phyloP scores from a whole-genome alignment of 257 asterid genomes.

The Scutellaria galericulata region DNA sequence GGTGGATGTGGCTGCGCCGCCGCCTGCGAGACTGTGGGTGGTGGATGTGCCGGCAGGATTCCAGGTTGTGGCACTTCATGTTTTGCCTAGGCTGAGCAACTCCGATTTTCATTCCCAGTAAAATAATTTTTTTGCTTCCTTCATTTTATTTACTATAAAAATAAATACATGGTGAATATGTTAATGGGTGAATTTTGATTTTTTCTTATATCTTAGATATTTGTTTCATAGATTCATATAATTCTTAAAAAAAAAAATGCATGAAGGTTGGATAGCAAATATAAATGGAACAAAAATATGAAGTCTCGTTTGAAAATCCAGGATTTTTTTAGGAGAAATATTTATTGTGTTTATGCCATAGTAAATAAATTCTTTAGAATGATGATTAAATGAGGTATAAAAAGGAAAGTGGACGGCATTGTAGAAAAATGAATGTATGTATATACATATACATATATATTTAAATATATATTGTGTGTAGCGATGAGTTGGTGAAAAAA shows the following conservation, averaged over 20 bases:
- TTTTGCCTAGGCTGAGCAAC: conserved; percentile 63
- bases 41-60: conserved; percentile 63
- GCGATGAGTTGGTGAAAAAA: no score
- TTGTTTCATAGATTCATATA: no score
- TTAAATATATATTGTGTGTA: no score
- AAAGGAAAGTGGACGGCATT: no score
- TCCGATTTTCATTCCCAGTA: conserved; percentile 8
- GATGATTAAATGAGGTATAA: no score
- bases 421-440: no score
- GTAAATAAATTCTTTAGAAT: no score
- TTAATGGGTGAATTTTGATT: background rate
- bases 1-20: conserved; percentile 65
- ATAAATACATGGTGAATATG: background rate
- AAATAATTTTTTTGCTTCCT: background rate
- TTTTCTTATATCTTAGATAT: background rate
- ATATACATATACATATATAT: no score
- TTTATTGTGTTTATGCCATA: background rate
- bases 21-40: conserved; percentile 50
- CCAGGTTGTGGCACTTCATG: conserved; percentile 55
- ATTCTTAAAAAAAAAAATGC: no score
- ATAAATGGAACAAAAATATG: no score
- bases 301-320: no score
- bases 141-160: background rate
- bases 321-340: background rate
- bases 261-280: no score